phyloP scores from a whole-genome alignment of 1,139 yeast species.

The Suhomyces choctaworum region DNA sequence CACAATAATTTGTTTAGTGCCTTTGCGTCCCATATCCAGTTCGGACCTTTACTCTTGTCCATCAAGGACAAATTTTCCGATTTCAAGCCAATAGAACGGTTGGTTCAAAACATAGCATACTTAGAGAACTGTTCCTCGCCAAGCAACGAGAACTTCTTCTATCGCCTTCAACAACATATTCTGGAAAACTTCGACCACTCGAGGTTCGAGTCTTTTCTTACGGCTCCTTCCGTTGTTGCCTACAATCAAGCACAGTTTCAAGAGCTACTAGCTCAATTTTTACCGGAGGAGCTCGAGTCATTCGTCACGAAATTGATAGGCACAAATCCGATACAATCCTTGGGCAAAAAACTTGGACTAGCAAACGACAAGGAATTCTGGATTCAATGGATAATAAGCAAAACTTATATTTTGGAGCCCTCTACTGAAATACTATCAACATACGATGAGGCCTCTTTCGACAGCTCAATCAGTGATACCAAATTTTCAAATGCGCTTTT shows the following conservation, averaged over 20 bases:
- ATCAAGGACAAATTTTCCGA: conserved; percentile 1
- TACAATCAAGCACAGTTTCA: conserved; percentile 1
- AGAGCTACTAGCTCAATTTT: conserved; percentile 1
- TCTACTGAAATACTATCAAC: neutral
- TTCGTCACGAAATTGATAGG: neutral
- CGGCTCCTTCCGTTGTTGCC: conserved; percentile 3
- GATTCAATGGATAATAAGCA: neutral
- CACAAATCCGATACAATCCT: neutral
- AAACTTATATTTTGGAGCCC: neutral
- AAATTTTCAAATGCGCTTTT: conserved; percentile 1
- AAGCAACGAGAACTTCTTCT: conserved; percentile 1
- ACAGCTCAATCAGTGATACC: neutral
- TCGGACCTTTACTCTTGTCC: neutral
- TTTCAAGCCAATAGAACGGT: conserved; percentile 2
- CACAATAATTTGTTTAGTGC: neutral
- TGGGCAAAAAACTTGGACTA: neutral
- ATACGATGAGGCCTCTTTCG: neutral
- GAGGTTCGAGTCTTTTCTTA: conserved; percentile 4
- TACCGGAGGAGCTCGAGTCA: conserved; percentile 1
- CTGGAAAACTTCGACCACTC: conserved; percentile 1
- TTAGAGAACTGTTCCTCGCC: neutral
- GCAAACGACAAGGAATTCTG: neutral
- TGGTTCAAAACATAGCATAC: neutral
- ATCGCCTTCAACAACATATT: conserved; percentile 6
- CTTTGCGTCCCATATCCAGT: conserved; percentile 1